These are phyloP conservation scores for Ormosia semicastrata DNA, from an alignment of 306 rosid genomes.

Conservation along the genomic window DNA sequence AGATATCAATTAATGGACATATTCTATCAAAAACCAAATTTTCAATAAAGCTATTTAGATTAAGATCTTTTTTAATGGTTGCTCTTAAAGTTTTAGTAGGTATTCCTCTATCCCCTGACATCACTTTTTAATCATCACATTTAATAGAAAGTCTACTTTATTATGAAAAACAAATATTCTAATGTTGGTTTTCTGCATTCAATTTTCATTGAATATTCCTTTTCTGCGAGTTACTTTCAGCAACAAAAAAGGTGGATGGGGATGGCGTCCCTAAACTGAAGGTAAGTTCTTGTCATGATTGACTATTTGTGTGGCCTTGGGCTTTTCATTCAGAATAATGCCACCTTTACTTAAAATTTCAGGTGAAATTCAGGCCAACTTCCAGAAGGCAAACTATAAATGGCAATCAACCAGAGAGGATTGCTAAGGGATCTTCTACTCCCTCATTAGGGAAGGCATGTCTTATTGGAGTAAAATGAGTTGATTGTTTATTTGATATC, in stretches of 20 bases:
- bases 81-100: neutral
- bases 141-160: neutral
- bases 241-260: constrained; percentile 19
- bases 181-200: neutral
- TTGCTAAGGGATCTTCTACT: neutral
- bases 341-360: constrained; percentile 20
- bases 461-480: neutral
- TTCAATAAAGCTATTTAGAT: neutral
- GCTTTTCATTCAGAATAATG: neutral
- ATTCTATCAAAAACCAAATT: neutral
- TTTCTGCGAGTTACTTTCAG: constrained; percentile 37
- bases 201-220: neutral
- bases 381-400: constrained; percentile 25
- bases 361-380: constrained; percentile 35
- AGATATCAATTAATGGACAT: neutral
- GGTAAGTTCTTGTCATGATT: constrained; percentile 34
- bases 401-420: constrained; percentile 18
- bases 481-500: neutral
- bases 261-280: constrained; percentile 28
- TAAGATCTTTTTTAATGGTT: neutral
- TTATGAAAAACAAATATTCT: neutral
- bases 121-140: neutral
- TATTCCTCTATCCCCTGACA: neutral
- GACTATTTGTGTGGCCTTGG: neutral
- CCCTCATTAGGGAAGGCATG: constrained; percentile 34